Evolutionary conservation across 108 stramenopile species (phyloP).

Genomic region (Chaetoceros tenuissimus): DNA sequence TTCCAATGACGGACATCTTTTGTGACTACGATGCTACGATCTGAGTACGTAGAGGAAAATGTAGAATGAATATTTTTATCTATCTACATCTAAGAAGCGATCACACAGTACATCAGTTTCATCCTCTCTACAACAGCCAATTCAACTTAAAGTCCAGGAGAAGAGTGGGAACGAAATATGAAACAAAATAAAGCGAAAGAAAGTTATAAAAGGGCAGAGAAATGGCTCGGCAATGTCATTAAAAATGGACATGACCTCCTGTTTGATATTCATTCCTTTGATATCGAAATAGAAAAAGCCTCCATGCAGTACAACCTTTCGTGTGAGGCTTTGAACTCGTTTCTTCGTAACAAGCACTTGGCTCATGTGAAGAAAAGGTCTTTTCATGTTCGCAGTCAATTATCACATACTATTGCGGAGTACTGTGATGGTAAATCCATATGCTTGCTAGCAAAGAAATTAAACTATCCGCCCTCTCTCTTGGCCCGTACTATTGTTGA

Average conservation of each 20-base stretch:
- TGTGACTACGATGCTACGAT: no score
- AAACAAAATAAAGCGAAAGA: no score
- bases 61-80: no score
- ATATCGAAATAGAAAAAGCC: neutral
- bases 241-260: neutral
- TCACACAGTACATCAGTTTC: no score
- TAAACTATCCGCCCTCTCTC: constrained; percentile 54
- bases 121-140: no score
- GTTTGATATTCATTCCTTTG: neutral
- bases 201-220: neutral
- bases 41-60: no score
- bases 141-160: no score
- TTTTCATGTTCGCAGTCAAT: constrained; percentile 19
- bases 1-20: no score
- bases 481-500: constrained; percentile 62
- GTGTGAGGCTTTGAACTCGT: constrained; percentile 50
- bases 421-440: constrained; percentile 50
- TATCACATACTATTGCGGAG: constrained; percentile 18
- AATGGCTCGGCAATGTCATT: neutral
- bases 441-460: constrained; percentile 34
- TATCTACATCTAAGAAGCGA: no score
- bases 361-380: constrained; percentile 44
- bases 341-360: constrained; percentile 58
- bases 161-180: no score
- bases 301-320: constrained; percentile 12